Base-by-base conservation (phyloP, 805 yeast species). In the Starmerella riodocensis region DNA sequence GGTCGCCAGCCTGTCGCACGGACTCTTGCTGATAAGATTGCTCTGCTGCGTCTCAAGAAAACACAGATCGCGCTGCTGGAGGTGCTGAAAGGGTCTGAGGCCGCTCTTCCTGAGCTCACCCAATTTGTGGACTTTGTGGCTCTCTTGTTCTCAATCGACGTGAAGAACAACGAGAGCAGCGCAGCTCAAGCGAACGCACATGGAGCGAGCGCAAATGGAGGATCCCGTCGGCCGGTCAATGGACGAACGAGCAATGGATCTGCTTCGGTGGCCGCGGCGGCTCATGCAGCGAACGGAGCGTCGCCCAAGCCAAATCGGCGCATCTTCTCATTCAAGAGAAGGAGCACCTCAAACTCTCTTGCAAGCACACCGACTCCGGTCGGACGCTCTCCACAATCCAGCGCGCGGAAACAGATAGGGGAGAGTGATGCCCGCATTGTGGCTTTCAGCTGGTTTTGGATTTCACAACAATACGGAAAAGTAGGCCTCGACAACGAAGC, bases 51-150 rank as follows among this genome's bases (percentile, higher is more conserved):
- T 53, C 65, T 84, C 54, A 80, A 80, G 50, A 65, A 80, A 58
- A 78, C 94, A 0, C 82, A 78, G 50, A 60, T 84, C 27, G 74
- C 82, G 1, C 62, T 83, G n/a, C 60, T 74, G 37, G 85, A 79
- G 51, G 66, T 72, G 5, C 61, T 71, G 4, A 65, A 70, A 41
- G 88, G 84, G 6, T 58, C 67, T 1, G 62, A 66, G 22, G 70
- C 70, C 31, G 73, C 84, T 0, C 55, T 82, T 43, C 82, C 76
- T 30, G 63, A 66, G 36, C 54, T 85, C n/a, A 71, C 80, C 2
- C 83, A 73, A 32, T 66, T 82, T 8, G 78, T 84, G 48, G 68
- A 64, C 9, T 54, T 78, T 9, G 77, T 69, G 49, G 67, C 72
- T 35, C 63, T 58, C 21, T 57, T 78, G 24, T 78, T 44, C 27